phyloP scores from a whole-genome alignment of 805 yeast species.

The Wickerhamomyces sydowiorum region DNA sequence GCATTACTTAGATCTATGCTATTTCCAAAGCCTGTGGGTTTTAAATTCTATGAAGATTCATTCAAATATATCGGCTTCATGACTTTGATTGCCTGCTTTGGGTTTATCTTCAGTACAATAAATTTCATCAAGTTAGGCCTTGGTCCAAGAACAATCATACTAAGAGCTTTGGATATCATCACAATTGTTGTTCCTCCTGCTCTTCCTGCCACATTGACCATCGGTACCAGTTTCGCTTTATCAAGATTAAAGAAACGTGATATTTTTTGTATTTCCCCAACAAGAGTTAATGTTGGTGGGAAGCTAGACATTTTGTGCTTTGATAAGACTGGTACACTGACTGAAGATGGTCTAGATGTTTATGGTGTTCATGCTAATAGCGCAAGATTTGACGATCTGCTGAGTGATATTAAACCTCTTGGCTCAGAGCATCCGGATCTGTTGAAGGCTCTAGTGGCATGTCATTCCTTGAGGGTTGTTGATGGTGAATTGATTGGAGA shows the following conservation, averaged over 20 bases:
- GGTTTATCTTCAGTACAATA: constrained; percentile 77
- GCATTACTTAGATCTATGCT: constrained; percentile 91
- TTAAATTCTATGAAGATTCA: constrained; percentile 90
- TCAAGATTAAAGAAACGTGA: constrained; percentile 60
- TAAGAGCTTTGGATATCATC: constrained; percentile 88
- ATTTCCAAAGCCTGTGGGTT: constrained; percentile 91
- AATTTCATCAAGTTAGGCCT: constrained; percentile 78
- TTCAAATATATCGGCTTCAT: constrained; percentile 94
- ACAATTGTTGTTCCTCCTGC: constrained; percentile 99
- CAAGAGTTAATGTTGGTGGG: constrained; percentile 94
- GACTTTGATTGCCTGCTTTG: constrained; percentile 78
- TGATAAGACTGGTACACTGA: constrained; percentile 95
- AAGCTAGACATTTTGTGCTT: constrained; percentile 86
- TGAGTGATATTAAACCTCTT: constrained; percentile 15
- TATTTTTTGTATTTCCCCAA: constrained; percentile 90
- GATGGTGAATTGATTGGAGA: constrained; percentile 86
- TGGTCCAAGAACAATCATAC: constrained; percentile 59
- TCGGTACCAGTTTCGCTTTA: constrained; percentile 92
- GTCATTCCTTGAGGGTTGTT: constrained; percentile 81
- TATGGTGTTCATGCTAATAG: constrained; percentile 50
- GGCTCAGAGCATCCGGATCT: constrained; percentile 25
- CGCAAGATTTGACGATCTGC: constrained; percentile 22
- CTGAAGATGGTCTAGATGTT: constrained; percentile 94
- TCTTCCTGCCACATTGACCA: constrained; percentile 92
- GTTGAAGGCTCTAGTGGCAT: constrained; percentile 43